Evolutionary conservation across 1,284 basidiomycete genomes (phyloP), one percentile per base, ranked within the genome.

Genomic region (Apiotrichum mycotoxinovorans): DNA sequence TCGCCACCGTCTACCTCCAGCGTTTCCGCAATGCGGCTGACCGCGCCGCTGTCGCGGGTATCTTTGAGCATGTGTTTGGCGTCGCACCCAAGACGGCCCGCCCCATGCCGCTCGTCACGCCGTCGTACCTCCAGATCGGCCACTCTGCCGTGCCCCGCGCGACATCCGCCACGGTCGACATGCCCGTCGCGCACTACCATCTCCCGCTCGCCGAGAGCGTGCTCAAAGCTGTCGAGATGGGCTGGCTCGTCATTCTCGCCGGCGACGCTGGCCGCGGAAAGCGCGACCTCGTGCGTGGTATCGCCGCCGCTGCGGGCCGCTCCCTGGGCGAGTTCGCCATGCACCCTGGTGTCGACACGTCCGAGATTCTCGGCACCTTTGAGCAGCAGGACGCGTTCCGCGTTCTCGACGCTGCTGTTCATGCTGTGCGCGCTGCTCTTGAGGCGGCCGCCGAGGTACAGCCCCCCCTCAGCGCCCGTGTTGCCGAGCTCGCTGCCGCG

Each of bases 281-380:
- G 80, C 88, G 90, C 8, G 82, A 82, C 37, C 71, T 92, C 38
- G 82, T 95, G 25, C 83, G 86, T 47, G 79, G 83, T 11, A 75
- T 96, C 46, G 91, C 95, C 22, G 78, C 84, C 49, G 77, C 87
- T 33, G 83, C 83, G 37, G 93, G 94, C 20, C 83, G 83, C 48
- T 57, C 72, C 18, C 80, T 98, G 0, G 82, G 83, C 44, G 88
- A 91, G 71, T 82, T 98, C 47, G 82, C 85, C 23, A 81, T 98
- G 74, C 95, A 89, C 73, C 86, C 84, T 47, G 87, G 91, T 9
- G 92, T 91, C 18, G 96, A 99, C 72, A 91, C 93, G 1, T 87
- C 87, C 70, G 96, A 99, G 75, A 87, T 99, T 37, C 79, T 98
- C 40, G 96, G 96, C 47, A 88, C 90, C 65, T 98, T 98, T 69